phyloP scores from a whole-genome alignment of 352 stramenopile species.

The Paralagenidium karlingii region DNA sequence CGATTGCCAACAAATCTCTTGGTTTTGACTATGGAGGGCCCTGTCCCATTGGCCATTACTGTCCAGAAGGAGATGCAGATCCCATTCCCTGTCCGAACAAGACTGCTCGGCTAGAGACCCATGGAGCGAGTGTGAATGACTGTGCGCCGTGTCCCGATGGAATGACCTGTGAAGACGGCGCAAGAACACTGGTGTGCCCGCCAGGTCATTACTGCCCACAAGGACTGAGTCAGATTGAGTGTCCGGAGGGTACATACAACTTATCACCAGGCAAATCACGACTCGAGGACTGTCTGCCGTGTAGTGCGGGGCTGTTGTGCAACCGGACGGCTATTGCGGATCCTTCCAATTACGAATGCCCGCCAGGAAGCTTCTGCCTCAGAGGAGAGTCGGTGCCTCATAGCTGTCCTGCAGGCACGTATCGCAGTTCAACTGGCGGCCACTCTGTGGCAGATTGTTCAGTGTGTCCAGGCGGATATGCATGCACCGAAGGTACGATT shows the following conservation, averaged over 20 bases:
- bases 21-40: constrained; percentile 42
- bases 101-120: constrained; percentile 30
- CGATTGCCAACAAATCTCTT: constrained; percentile 5
- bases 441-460: constrained; percentile 24
- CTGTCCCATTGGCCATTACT: constrained; percentile 68
- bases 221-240: constrained; percentile 25
- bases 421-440: constrained; percentile 16
- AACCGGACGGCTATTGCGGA: constrained; percentile 50
- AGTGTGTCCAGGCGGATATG: constrained; percentile 42
- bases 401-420: constrained; percentile 36
- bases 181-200: constrained; percentile 44
- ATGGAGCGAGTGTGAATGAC: constrained; percentile 37
- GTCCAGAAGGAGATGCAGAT: constrained; percentile 50
- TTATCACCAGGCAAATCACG: constrained; percentile 13
- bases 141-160: constrained; percentile 72
- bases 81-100: constrained; percentile 52
- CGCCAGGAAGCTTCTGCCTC: constrained; percentile 57
- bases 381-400: constrained; percentile 15
- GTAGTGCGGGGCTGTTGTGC: constrained; percentile 58
- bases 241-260: constrained; percentile 54
- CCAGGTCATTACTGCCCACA: constrained; percentile 42
- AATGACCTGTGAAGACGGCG: constrained; percentile 73
- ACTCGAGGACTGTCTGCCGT: constrained; percentile 43
- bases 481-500: constrained; percentile 27
- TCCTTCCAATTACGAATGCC: constrained; percentile 46